Evolutionary conservation across 1,284 basidiomycete species (phyloP), one percentile per base, ranked within the genome.

Genomic region (Puccinia coronata): DNA sequence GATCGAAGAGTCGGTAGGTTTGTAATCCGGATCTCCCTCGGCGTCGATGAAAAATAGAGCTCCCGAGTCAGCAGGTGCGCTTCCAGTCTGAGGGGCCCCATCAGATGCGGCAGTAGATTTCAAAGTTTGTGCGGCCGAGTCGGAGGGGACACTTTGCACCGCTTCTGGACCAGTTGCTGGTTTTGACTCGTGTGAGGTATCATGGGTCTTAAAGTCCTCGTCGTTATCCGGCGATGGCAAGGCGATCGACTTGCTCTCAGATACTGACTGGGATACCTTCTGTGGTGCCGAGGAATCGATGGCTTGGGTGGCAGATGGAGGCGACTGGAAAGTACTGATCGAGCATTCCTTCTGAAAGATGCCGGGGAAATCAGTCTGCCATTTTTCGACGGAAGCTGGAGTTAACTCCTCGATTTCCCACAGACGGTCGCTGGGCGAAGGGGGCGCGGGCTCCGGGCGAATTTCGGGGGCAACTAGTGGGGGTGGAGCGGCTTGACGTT

Each of bases 41-140:
- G 23, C 67, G n/a, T 69, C 67, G 47, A 69, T 51, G 28, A 47
- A 69, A 69, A 69, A 69, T 49, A 49, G 41, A 51, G 41, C 67
- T 39, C 43, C 28, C 18, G 34, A 63, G n/a, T n/a, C n/a, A n/a
- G 8, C 20, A 28, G 59, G 16, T 63, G 5, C 16, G 23, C 11
- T 28, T 25, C 8, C 25, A 34, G 63, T 14, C 20, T 23, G 9
- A 39, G 67, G 3, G 67, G 18, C n/a, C 14, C 41, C 41, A 12
- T 34, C 41, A 14, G 47, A 20, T 25, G n/a, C 25, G 36, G 23
- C 18, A 34, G 47, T 41, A 16, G 41, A 28, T 51, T 28, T 49
- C 25, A 43, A 49, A 69, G 41, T n/a, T 39, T n/a, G 41, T 9
- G n/a, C 11, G 41, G 14, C 41, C 16, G 67, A 51, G 18, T 28